Evolutionary conservation across 495 filamentous ascomycete genomes (phyloP).

Genomic region (Xylaria telfairii): DNA sequence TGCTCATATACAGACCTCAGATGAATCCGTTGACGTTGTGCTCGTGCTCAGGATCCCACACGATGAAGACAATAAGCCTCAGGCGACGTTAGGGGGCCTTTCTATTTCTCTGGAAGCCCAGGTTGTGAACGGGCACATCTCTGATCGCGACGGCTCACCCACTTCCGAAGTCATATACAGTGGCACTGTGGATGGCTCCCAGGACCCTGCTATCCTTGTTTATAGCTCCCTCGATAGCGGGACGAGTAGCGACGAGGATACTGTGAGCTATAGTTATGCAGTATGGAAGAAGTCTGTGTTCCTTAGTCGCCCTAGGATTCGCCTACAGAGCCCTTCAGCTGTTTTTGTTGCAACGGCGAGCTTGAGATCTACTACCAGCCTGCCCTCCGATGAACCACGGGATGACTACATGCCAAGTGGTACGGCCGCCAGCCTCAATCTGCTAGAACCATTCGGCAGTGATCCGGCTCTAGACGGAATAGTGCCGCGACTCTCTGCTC

Average conservation of each 20-base stretch:
- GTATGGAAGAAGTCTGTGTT: constrained; percentile 83
- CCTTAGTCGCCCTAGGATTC: constrained; percentile 75
- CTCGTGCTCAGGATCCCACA: constrained; percentile 73
- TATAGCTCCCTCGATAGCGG: constrained; percentile 48
- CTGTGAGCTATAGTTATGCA: constrained; percentile 63
- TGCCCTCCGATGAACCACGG: constrained; percentile 53
- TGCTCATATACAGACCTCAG: constrained; percentile 72
- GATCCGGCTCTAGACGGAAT: constrained; percentile 71
- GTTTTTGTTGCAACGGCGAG: constrained; percentile 77
- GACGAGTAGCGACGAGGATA: constrained; percentile 42
- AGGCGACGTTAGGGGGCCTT: constrained; percentile 63
- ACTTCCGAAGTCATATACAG: constrained; percentile 71
- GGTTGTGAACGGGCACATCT: constrained; percentile 64
- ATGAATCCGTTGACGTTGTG: constrained; percentile 78
- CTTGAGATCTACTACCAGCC: constrained; percentile 62
- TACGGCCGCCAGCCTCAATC: constrained; percentile 76
- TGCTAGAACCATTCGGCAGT: constrained; percentile 76
- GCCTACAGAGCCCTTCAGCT: constrained; percentile 77
- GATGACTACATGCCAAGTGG: constrained; percentile 81
- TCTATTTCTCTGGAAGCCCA: constrained; percentile 73
- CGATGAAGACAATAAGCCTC: constrained; percentile 63
- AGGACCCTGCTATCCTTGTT: constrained; percentile 67
- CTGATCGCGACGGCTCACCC: constrained; percentile 52
- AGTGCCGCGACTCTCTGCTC: constrained; percentile 77
- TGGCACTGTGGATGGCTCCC: constrained; percentile 61